Evolutionary conservation across 1,139 yeast genomes (phyloP), one percentile per base, ranked within the genome.

Genomic region (Debaryomycetaceae sp.): DNA sequence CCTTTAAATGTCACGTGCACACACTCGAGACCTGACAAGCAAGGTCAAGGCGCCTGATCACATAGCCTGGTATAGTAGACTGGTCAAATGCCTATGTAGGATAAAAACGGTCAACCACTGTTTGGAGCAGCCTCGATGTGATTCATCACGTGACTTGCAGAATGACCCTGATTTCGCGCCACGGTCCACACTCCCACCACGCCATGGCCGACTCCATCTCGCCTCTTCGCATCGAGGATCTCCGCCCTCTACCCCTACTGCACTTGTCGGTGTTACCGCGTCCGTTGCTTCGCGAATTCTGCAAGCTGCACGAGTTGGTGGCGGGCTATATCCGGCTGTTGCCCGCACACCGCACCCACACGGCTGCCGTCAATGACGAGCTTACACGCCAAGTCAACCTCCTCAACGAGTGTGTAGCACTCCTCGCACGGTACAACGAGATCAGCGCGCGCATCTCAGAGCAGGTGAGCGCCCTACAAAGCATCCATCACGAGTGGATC

Each of bases 171-270:
- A n/a, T n/a, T n/a, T n/a, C n/a, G n/a, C n/a, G n/a, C 10, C 21
- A 19, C 21, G 10, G 21, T n/a, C 21, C 21, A 19, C 21, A 10
- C 21, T 19, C n/a, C 21, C n/a, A 10, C 21, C n/a, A 19, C 21
- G 9, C 9, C 25, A 23, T 23, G 25, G 9, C 25, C 9, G 25
- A 23, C n/a, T 8, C 18, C 7, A 25, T 29, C 5, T 30, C 32
- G 18, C 41, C 39, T 9, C 32, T 44, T 9, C 34, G 35, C 4
- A 17, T 40, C 2, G 41, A 40, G 4, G 37, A 36, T 19, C 34
- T 59, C 11, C 35, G 44, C 28, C 53, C 60, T 5, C 44, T 56
- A 21, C 65, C 65, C 2, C 40, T 61, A 5, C 65, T 64, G 7
- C 38, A 41, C 16, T 38, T 66, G 8, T 49, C 47, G 15, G 38